Evolutionary conservation across 192 early-diverging fungal species (phyloP).

Genomic region (Phycomyces nitens): DNA sequence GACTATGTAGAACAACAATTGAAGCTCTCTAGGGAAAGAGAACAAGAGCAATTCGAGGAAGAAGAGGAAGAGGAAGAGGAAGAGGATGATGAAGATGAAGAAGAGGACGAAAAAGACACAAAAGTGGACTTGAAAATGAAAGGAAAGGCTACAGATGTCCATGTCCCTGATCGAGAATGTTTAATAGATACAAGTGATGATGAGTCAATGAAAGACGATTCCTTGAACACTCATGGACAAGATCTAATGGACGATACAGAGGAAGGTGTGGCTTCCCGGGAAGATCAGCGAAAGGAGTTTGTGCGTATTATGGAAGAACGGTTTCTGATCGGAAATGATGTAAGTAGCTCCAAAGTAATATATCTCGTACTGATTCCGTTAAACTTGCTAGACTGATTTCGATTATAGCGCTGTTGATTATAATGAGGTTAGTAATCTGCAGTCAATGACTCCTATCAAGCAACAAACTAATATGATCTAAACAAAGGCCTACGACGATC

Average conservation of each 20-base stretch:
- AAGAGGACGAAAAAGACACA: background rate
- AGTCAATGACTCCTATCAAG: background rate
- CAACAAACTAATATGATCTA: background rate
- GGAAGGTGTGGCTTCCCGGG: conserved; percentile 14
- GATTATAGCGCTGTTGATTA: conserved; percentile 40
- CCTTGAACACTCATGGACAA: too few relatives aligned
- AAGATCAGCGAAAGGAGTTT: conserved; percentile 30
- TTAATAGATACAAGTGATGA: background rate
- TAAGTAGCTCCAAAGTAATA: conserved; percentile 15
- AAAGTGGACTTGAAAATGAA: conserved; percentile 4
- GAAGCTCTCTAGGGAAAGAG: conserved; percentile 10
- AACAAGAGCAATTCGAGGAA: conserved; percentile 40
- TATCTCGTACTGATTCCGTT: background rate
- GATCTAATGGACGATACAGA: background rate
- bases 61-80: conserved; percentile 33
- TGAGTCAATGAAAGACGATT: background rate
- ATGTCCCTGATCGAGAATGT: background rate
- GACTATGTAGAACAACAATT: conserved; percentile 27
- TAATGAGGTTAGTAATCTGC: conserved; percentile 26
- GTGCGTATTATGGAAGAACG: conserved; percentile 37
- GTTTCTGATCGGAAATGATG: conserved; percentile 39
- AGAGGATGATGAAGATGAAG: conserved; percentile 3
- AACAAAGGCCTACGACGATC: conserved; percentile 35
- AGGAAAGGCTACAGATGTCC: background rate
- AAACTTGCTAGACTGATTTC: conserved; percentile 13